Percentiles rank a stretch among this genome's conserved stretches.
Evolutionary conservation across 140 eudicot species (phyloP).

Genomic region (Flaveria floridana): DNA sequence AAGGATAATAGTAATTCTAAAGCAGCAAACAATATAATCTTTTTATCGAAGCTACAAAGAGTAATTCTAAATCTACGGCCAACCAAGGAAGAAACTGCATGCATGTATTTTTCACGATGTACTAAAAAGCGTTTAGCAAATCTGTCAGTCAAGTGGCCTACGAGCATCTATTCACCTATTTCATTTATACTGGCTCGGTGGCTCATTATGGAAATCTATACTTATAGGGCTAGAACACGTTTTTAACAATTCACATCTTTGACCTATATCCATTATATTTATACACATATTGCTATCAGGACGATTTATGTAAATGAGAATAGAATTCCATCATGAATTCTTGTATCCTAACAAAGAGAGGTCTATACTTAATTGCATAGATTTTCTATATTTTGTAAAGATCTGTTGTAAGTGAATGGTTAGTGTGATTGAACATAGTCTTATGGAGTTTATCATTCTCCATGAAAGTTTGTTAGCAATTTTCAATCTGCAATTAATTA

Average conservation of each 20-base stretch:
- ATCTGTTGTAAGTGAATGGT: background rate
- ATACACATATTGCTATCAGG: constrained; percentile 9
- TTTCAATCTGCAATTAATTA: background rate
- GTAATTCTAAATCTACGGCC: constrained; percentile 10
- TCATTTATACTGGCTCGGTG: background rate
- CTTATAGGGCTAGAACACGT: background rate
- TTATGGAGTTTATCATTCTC: constrained; percentile 1
- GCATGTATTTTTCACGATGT: constrained; percentile 8
- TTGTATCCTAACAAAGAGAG: constrained; percentile 4
- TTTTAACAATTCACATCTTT: constrained; percentile 7
- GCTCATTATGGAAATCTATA: background rate
- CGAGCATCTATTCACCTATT: background rate
- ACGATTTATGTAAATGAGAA: background rate
- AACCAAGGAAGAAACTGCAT: background rate
- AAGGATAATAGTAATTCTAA: background rate
- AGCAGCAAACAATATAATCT: background rate
- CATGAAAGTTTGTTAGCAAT: background rate
- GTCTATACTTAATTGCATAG: background rate
- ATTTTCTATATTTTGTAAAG: background rate
- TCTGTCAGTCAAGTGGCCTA: background rate
- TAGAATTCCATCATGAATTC: constrained; percentile 7
- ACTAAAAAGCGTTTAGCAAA: background rate
- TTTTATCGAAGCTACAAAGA: background rate
- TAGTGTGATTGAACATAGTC: background rate
- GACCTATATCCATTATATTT: background rate